Evolutionary conservation across 495 filamentous ascomycete species (phyloP).

Genomic region (Podospora anserina): DNA sequence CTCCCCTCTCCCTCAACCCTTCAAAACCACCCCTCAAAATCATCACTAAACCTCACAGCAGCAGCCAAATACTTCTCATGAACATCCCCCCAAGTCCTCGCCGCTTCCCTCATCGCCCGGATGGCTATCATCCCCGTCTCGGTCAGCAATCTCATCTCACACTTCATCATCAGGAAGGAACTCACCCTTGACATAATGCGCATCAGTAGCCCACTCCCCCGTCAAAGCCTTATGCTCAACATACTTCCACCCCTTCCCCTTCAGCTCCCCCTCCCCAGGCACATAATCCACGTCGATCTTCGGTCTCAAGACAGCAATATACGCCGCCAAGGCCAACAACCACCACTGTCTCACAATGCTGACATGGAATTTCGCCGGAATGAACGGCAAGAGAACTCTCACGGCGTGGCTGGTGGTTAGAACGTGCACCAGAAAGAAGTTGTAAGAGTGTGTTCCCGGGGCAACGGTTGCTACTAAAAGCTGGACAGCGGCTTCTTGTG

Average conservation of each 20-base stretch:
- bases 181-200: slow-evolving; percentile 75
- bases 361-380: slow-evolving; percentile 70
- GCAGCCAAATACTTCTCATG: slow-evolving; percentile 72
- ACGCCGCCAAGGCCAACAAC: slow-evolving; percentile 74
- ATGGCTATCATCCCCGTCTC: slow-evolving; percentile 46
- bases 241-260: slow-evolving; percentile 71
- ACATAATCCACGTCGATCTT: slow-evolving; percentile 64
- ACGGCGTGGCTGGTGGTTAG: slow-evolving; percentile 85
- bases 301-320: slow-evolving; percentile 70
- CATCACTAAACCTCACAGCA: slow-evolving; percentile 73
- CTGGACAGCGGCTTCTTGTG: slow-evolving; percentile 70
- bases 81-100: slow-evolving; percentile 79
- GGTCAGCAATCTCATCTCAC: slow-evolving; percentile 19
- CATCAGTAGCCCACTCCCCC: slow-evolving; percentile 62
- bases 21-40: slow-evolving; percentile 68
- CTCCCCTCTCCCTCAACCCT: not conserved
- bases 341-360: slow-evolving; percentile 80
- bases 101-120: slow-evolving; percentile 68
- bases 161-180: not conserved
- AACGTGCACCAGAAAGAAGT: slow-evolving; percentile 81
- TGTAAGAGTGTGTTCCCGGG: slow-evolving; percentile 61
- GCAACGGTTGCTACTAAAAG: slow-evolving; percentile 62
- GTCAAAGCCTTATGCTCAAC: slow-evolving; percentile 65
- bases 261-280: slow-evolving; percentile 58
- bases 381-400: slow-evolving; percentile 73